Evolutionary conservation across 495 filamentous ascomycete genomes (phyloP), one percentile per base, ranked within the genome.

Genomic region (Penicillium lagena): DNA sequence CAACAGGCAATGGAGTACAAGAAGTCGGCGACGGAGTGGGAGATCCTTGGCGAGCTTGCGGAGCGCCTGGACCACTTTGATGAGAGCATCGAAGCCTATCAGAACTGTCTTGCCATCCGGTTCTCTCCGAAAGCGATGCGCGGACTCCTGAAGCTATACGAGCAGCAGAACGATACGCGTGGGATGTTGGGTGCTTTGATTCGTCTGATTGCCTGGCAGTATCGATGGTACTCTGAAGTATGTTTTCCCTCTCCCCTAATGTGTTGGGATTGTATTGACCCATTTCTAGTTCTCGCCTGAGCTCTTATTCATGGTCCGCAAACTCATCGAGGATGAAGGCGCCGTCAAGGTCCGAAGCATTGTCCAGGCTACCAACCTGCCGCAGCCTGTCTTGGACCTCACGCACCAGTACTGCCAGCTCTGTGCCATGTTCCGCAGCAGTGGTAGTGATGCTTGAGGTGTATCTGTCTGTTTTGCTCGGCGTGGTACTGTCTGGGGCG

Each of bases 291-390:
- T 97, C 66, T 96, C 90, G 12, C 94, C 93, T 9, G 80, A 87
- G 40, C 75, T 98, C 12, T 78, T 97, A 22, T 86, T 78, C 60
- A 80, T 88, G 8, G 83, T 97, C 42, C 83, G 93, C 50, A 90
- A 85, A 51, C 74, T 97, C 50, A 97, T 98, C 61, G 93, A 96
- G 61, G 91, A 95, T 43, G 94, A 98, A 64, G 94, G 93, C 39
- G 94, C 91, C 14, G 89, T 98, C 57, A 98, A 98, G 68, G 85
- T 97, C 30, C 80, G 94, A 52, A 96, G 90, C 55, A 96, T 97
- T 49, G 88, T 98, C 22, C 94, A 97, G 63, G 89, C 91, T 1
- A 96, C 93, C 7, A 94, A 84, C 60, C 72, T 96, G 39, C 89
- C 93, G 29, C 93, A 96, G 67, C 80, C 84, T 40, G 89, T 98